Evolutionary conservation across 768 basidiomycete species (phyloP).

Genomic region (Panaeolus cyanescens): DNA sequence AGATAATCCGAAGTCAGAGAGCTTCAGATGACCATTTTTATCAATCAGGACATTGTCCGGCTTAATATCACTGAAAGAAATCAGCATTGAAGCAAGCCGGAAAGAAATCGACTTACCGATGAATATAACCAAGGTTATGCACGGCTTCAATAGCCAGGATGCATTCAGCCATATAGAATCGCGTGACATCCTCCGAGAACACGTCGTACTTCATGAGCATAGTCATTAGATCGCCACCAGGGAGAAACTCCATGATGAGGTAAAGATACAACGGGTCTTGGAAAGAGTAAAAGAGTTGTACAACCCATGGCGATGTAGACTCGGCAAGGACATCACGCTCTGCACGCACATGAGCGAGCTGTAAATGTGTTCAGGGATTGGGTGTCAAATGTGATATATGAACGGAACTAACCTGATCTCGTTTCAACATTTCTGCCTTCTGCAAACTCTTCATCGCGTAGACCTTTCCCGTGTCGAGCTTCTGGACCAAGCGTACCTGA

Average conservation of each 20-base stretch:
- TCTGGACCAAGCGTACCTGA: constrained; percentile 93
- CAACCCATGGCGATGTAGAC: constrained; percentile 96
- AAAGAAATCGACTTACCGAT: constrained; percentile 62
- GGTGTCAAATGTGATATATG: constrained; percentile 3
- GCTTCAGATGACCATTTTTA: constrained; percentile 93
- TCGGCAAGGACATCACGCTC: constrained; percentile 97
- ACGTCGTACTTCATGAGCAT: constrained; percentile 99
- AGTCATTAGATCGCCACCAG: constrained; percentile 98
- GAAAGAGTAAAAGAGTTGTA: constrained; percentile 97
- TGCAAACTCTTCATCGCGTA: constrained; percentile 99
- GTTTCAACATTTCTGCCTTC: constrained; percentile 99
- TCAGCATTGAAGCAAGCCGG: constrained; percentile 2
- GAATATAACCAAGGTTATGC: constrained; percentile 98
- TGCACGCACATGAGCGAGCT: constrained; percentile 97
- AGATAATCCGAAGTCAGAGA: constrained; percentile 97
- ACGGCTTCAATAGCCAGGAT: constrained; percentile 98
- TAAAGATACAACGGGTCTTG: constrained; percentile 96
- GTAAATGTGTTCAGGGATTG: constrained; percentile 8
- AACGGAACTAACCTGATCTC: constrained; percentile 80
- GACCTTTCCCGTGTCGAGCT: constrained; percentile 95
- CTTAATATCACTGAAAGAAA: constrained; percentile 84
- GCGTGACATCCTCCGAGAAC: constrained; percentile 96
- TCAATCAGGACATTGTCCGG: constrained; percentile 99
- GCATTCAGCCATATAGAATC: constrained; percentile 99
- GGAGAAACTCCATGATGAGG: constrained; percentile 87